Conservation (phyloP, 441 rosid species). For the Raphanus hybrid region DNA sequence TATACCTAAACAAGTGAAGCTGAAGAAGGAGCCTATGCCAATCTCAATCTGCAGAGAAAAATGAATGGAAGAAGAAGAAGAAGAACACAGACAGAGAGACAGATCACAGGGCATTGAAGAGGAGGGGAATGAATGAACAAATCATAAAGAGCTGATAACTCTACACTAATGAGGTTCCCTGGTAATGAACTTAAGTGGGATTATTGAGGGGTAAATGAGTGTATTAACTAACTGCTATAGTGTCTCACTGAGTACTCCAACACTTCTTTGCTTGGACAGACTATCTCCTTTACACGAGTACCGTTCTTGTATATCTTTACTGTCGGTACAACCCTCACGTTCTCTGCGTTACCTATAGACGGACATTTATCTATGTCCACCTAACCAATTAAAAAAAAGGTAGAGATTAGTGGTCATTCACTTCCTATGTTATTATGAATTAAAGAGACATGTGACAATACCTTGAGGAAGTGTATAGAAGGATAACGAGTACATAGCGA, state of each 20-base stretch:
- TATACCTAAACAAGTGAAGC: constrained; percentile 40
- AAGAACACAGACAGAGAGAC: constrained; percentile 10
- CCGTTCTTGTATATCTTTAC: constrained; percentile 92
- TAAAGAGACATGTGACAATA: constrained; percentile 28
- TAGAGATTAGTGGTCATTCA: constrained; percentile 3
- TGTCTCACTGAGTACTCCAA: constrained; percentile 92
- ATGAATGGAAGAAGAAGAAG: constrained; percentile 28
- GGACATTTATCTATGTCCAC: constrained; percentile 73
- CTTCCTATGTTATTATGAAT: neutral
- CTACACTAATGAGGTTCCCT: constrained; percentile 67
- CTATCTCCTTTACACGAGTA: constrained; percentile 77
- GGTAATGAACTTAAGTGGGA: constrained; percentile 40
- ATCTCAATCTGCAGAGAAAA: constrained; percentile 35
- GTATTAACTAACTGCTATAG: constrained; percentile 75
- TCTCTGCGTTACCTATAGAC: constrained; percentile 68
- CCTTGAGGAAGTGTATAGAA: constrained; percentile 88
- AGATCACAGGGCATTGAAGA: constrained; percentile 35
- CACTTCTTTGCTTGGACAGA: constrained; percentile 84
- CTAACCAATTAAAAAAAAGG: constrained; percentile 39
- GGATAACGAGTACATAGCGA: constrained; percentile 78
- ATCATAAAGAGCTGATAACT: constrained; percentile 54
- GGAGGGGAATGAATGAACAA: constrained; percentile 43
- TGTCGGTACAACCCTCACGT: constrained; percentile 85
- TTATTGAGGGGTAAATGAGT: neutral
- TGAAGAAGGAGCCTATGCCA: constrained; percentile 29